Evolutionary conservation across 2,329 filamentous ascomycete genomes (phyloP), one percentile per base, ranked within the genome.

Genomic region (Penicillium expansum): DNA sequence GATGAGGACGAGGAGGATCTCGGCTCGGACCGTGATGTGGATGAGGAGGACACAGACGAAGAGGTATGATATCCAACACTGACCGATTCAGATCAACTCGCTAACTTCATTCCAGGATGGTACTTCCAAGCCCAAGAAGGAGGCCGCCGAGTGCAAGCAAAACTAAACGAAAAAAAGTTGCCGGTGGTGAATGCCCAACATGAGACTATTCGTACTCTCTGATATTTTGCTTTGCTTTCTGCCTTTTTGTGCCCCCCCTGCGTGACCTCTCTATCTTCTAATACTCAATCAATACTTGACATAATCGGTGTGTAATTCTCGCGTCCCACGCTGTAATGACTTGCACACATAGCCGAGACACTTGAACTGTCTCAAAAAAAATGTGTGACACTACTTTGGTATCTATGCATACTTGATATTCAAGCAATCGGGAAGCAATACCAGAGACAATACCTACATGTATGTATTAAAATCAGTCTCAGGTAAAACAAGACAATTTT

Each of bases 141-240:
- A 96, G 79, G 87, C 91, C 66, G 90, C 92, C 66, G 92, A 96
- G 81, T 96, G 92, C 86, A 96, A 96, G 84, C 91, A 95, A 80
- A 95, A 90, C 80, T 96, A 58, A 75, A 74, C 79, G 93, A 35
- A 56, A 49, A 58, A 52, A 58, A 61, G 57, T 56, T 54, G 53
- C 32, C 53, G 52, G 56, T 57, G 52, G 52, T 52, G 54, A 60
- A 66, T 64, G 67, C 64, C 63, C 69, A 64, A 70, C 63, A 67
- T 67, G 63, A 71, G 69, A 63, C 69, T 67, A 68, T 71, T 74
- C 68, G 64, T 71, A 52, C 48, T 52, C 67, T 67, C 63, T 66
- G 62, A 63, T 59, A 60, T 64, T 64, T 67, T 67, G 63, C 63
- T 66, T 62, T 64, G 54, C 61, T 63, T 64, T 57, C 52, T 59